Evolutionary conservation across 2,329 filamentous ascomycete species (phyloP).

Genomic region (Pseudonectria foliicola): DNA sequence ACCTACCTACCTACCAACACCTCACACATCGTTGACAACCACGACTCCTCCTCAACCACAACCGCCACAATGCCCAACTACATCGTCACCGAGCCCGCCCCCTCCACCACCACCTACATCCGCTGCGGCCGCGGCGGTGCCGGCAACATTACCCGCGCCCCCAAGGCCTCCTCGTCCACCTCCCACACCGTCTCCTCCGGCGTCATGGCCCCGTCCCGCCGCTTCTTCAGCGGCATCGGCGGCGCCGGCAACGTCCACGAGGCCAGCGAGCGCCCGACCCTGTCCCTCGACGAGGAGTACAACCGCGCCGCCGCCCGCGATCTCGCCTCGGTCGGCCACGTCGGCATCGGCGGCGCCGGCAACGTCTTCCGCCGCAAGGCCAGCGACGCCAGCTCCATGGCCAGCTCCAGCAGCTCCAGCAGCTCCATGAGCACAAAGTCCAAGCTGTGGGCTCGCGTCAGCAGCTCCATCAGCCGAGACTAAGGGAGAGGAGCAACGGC

Average conservation of each 20-base stretch:
- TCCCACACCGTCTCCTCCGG: slow-evolving; percentile 39
- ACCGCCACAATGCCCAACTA: slow-evolving; percentile 24
- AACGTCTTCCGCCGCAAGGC: slow-evolving; percentile 49
- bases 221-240: slow-evolving; percentile 60
- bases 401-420: slow-evolving; percentile 30
- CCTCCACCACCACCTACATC: slow-evolving; percentile 28
- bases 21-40: too few species aligned
- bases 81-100: slow-evolving; percentile 26
- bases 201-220: slow-evolving; percentile 30
- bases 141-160: slow-evolving; percentile 47
- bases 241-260: slow-evolving; percentile 58
- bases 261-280: slow-evolving; percentile 37
- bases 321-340: slow-evolving; percentile 47
- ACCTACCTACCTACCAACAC: too few species aligned
- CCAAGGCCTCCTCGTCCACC: slow-evolving; percentile 32
- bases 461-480: slow-evolving; percentile 26
- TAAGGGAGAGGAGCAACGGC: too few species aligned
- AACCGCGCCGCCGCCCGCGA: slow-evolving; percentile 36
- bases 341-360: slow-evolving; percentile 61
- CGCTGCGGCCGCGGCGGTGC: slow-evolving; percentile 50
- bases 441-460: slow-evolving; percentile 28
- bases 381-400: slow-evolving; percentile 25
- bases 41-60: too few species aligned
- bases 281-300: slow-evolving; percentile 42
- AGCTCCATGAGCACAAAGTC: slow-evolving; percentile 28